A percentile compares a stretch with the other conserved stretches of the same genome.
Evolutionary conservation across 345 rosid genomes (phyloP).

Genomic region (Carallia pectinifolia): DNA sequence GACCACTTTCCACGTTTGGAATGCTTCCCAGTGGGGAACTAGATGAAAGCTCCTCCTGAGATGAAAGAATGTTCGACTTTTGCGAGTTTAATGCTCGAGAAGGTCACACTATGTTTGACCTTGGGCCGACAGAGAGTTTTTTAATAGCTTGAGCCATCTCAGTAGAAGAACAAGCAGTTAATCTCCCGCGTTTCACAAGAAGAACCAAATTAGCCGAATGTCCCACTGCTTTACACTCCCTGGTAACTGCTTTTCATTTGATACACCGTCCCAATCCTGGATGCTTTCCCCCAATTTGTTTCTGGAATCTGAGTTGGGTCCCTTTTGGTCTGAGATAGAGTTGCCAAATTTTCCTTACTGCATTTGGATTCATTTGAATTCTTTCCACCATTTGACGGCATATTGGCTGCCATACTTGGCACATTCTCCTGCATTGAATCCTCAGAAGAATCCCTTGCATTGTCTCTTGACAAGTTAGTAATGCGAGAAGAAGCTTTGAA

Average conservation of each 20-base stretch:
- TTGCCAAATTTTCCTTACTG: slow-evolving; percentile 9
- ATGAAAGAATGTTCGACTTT: slow-evolving; percentile 21
- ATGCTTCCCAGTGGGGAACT: slow-evolving; percentile 21
- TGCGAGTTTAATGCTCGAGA: slow-evolving; percentile 17
- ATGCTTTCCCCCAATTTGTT: slow-evolving; percentile 26
- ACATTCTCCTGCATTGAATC: slow-evolving; percentile 19
- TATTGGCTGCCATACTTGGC: slow-evolving; percentile 12
- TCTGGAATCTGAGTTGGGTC: slow-evolving; percentile 20
- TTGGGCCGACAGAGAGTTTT: slow-evolving; percentile 22
- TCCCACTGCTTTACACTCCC: slow-evolving; percentile 39
- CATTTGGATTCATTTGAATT: slow-evolving; percentile 1
- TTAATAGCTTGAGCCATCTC: slow-evolving; percentile 32
- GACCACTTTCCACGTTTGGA: slow-evolving; percentile 17
- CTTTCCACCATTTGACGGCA: neutral
- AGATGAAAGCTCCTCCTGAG: slow-evolving; percentile 15
- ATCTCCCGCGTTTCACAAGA: slow-evolving; percentile 44
- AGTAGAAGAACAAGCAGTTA: slow-evolving; percentile 47
- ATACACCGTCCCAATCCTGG: slow-evolving; percentile 16
- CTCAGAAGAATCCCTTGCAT: slow-evolving; percentile 15
- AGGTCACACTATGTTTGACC: slow-evolving; percentile 31
- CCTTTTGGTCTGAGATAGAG: slow-evolving; percentile 20
- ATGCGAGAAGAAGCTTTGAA: slow-evolving; percentile 21
- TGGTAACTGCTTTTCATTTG: slow-evolving; percentile 32
- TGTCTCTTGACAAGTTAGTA: slow-evolving; percentile 15
- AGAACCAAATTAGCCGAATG: slow-evolving; percentile 41